phyloP scores from a whole-genome alignment of 768 basidiomycete species.

The Suillus decipiens region DNA sequence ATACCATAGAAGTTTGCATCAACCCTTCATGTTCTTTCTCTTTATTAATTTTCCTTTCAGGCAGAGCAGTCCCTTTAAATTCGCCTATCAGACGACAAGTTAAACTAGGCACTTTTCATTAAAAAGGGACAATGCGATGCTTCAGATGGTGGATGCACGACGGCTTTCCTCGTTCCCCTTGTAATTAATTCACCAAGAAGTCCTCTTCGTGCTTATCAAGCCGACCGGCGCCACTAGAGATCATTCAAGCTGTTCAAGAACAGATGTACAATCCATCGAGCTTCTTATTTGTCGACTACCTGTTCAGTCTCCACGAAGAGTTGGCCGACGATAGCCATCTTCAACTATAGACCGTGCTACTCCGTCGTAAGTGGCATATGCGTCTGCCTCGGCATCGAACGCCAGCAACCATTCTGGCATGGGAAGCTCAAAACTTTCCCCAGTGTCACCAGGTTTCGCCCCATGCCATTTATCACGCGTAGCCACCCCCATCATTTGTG shows the following conservation, averaged over 20 bases:
- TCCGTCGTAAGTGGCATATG: slow-evolving; percentile 22
- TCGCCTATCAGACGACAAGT: slow-evolving; percentile 1
- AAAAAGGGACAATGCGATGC: neutral
- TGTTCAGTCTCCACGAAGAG: neutral
- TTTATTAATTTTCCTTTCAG: neutral
- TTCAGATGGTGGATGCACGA: neutral
- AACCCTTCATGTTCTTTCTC: neutral
- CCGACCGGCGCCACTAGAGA: neutral
- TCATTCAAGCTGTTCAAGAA: neutral
- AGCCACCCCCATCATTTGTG: slow-evolving; percentile 27
- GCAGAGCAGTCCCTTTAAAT: slow-evolving; percentile 1
- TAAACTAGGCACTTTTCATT: slow-evolving; percentile 1
- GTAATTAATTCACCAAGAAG: no score
- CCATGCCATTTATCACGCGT: slow-evolving; percentile 28
- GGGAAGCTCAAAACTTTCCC: slow-evolving; percentile 19
- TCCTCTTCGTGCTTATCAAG: no score
- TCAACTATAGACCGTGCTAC: slow-evolving; percentile 23
- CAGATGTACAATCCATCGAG: neutral
- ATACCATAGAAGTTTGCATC: neutral
- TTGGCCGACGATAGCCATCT: slow-evolving; percentile 27
- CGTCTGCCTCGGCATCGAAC: slow-evolving; percentile 30
- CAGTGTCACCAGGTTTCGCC: slow-evolving; percentile 19
- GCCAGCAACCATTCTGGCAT: slow-evolving; percentile 31
- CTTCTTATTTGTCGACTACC: neutral
- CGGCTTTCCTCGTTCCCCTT: neutral